These are phyloP conservation scores for Agrostemma githago DNA, from an alignment of 148 eudicot species.

Conservation along the genomic window DNA sequence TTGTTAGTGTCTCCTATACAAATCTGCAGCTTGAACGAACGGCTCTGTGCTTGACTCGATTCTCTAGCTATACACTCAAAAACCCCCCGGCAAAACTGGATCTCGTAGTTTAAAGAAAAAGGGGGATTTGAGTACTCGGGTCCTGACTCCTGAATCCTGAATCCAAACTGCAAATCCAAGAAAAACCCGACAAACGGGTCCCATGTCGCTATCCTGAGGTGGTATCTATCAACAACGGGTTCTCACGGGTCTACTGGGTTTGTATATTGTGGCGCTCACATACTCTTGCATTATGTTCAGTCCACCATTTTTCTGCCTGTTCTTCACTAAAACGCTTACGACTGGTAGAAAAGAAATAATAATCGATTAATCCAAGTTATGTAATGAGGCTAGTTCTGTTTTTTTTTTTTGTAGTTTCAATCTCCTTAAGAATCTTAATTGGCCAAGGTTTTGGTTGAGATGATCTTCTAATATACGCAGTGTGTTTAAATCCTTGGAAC, in stretches of 20 bases:
- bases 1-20: slow-evolving; percentile 25
- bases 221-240: too few relatives aligned
- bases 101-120: background rate
- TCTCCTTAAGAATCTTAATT: too few relatives aligned
- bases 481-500: too few relatives aligned
- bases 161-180: background rate
- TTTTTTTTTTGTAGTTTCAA: background rate
- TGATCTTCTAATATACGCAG: too few relatives aligned
- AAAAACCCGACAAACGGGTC: background rate
- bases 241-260: slow-evolving; percentile 16
- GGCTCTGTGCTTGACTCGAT: slow-evolving; percentile 12
- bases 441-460: too few relatives aligned
- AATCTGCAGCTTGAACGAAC: slow-evolving; percentile 17
- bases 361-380: background rate
- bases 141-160: too few relatives aligned
- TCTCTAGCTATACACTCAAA: slow-evolving; percentile 26
- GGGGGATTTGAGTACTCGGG: too few relatives aligned
- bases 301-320: slow-evolving; percentile 98
- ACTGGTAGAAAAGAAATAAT: slow-evolving; percentile 34
- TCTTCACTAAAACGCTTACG: slow-evolving; percentile 78
- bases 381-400: background rate
- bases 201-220: background rate
- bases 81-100: slow-evolving; percentile 18
- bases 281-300: slow-evolving; percentile 59
- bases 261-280: slow-evolving; percentile 59